Percentiles rank a stretch among this genome's conserved stretches.
Conservation (phyloP, 2,329 filamentous ascomycete species). For the Penicillium sp. region DNA sequence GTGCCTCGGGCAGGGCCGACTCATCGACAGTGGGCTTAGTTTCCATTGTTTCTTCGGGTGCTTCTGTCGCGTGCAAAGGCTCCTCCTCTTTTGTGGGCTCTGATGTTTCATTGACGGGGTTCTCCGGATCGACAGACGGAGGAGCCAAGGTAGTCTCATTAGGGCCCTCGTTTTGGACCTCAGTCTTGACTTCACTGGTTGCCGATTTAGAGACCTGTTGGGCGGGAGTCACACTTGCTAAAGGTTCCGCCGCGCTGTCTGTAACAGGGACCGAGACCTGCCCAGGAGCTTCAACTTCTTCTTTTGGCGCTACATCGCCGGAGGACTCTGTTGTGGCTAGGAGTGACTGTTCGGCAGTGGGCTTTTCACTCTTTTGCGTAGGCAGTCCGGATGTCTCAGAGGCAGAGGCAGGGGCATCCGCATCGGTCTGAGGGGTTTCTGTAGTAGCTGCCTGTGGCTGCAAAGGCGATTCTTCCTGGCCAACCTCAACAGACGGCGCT, state of each 20-base stretch:
- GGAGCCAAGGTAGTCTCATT: background rate
- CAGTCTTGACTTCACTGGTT: constrained; percentile 3
- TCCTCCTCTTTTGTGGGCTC: background rate
- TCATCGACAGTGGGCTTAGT: background rate
- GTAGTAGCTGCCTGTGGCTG: background rate
- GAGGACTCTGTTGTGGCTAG: background rate
- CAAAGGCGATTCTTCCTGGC: constrained; percentile 1
- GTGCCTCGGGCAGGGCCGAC: background rate
- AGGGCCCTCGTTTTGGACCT: background rate
- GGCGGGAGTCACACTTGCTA: background rate
- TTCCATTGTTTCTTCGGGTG: background rate
- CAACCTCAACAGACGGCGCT: constrained; percentile 1
- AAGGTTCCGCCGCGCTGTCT: background rate
- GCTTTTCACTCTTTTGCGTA: constrained; percentile 1
- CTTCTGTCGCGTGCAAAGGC: background rate
- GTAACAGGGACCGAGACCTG: background rate
- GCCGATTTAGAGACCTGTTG: background rate
- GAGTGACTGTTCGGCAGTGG: background rate
- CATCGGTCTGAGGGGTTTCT: constrained; percentile 1
- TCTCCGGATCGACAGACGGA: background rate
- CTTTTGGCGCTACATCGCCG: constrained; percentile 1
- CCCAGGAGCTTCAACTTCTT: constrained; percentile 7
- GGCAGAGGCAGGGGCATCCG: constrained; percentile 4
- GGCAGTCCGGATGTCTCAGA: constrained; percentile 4
- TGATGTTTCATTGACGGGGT: background rate